A percentile compares a stretch with the other conserved stretches of the same genome.
phyloP scores from a whole-genome alignment of 129 eudicot genomes.

The Centella asiatica region DNA sequence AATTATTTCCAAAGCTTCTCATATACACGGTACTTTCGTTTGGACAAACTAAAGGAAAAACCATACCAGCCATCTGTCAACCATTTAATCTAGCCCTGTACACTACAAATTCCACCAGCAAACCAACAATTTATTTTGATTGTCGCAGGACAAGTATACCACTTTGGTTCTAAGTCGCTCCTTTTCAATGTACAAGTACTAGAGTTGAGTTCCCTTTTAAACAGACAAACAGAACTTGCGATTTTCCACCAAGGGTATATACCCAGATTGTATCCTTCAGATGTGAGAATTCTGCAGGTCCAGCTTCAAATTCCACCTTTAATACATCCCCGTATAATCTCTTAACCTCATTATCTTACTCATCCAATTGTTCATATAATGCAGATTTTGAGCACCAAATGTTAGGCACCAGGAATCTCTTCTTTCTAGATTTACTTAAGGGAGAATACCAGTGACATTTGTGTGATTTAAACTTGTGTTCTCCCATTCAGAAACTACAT shows the following conservation, averaged over 20 bases:
- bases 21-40: background rate
- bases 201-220: background rate
- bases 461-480: background rate
- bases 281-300: background rate
- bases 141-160: background rate
- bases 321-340: background rate
- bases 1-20: background rate
- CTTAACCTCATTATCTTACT: background rate
- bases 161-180: background rate
- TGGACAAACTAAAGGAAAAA: background rate
- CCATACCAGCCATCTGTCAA: slow-evolving; percentile 2
- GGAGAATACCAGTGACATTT: background rate
- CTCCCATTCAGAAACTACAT: slow-evolving; percentile 5
- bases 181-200: slow-evolving; percentile 1
- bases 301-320: background rate
- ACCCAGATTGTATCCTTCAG: slow-evolving; percentile 1
- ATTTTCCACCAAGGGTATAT: background rate
- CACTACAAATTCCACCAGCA: background rate
- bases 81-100: slow-evolving; percentile 4
- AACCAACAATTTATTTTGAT: background rate
- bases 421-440: background rate
- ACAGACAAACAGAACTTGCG: background rate
- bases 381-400: background rate
- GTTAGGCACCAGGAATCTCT: background rate
- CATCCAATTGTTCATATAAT: background rate